Evolutionary conservation across 169 alveolate genomes (phyloP).

Genomic region (Pseudocohnilembus persalinus): DNA sequence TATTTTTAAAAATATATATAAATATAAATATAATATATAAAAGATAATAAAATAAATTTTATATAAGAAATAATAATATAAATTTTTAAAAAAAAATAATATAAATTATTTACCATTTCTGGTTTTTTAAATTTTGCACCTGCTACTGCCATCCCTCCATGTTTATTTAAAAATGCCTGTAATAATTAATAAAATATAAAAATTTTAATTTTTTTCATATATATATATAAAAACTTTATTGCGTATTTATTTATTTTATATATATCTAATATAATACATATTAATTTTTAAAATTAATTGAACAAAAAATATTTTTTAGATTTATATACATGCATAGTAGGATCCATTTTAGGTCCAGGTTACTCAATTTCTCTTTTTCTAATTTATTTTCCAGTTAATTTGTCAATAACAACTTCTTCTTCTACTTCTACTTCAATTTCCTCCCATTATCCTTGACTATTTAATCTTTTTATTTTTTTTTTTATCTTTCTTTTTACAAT

Average conservation of each 20-base stretch:
- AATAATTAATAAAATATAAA: too few species aligned
- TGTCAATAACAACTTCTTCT: constrained; percentile 41
- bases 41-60: too few species aligned
- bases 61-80: too few species aligned
- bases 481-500: constrained; percentile 37
- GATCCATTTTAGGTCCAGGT: constrained; percentile 6
- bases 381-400: constrained; percentile 29
- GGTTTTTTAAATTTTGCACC: constrained; percentile 46
- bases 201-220: not conserved
- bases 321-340: constrained; percentile 8
- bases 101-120: not conserved
- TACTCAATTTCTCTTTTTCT: constrained; percentile 41
- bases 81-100: too few species aligned
- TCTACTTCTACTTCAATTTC: constrained; percentile 51
- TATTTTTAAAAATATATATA: too few species aligned
- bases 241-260: too few species aligned
- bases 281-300: too few species aligned
- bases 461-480: constrained; percentile 40
- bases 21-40: too few species aligned
- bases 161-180: constrained; percentile 31
- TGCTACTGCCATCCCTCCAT: constrained; percentile 50
- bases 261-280: too few species aligned
- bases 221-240: too few species aligned
- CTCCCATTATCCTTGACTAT: constrained; percentile 45
- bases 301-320: too few species aligned